phyloP scores from a whole-genome alignment of 1,284 basidiomycete genomes.

The Grifola frondosa region DNA sequence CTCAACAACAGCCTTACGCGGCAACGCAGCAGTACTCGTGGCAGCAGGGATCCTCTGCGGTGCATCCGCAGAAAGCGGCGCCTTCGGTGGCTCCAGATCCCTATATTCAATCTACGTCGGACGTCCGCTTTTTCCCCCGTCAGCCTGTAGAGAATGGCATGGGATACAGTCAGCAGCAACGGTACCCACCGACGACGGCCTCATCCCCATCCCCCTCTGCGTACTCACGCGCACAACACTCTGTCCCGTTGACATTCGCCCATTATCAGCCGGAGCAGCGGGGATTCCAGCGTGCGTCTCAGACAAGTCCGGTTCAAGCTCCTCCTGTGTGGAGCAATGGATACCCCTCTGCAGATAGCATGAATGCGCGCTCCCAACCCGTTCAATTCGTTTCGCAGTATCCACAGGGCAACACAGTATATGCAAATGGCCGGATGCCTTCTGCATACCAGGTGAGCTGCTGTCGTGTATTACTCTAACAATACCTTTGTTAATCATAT shows the following conservation, averaged over 20 bases:
- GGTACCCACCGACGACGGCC: conserved; percentile 10
- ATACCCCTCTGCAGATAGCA: conserved; percentile 12
- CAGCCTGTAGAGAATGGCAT: conserved; percentile 17
- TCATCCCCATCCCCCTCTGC: conserved; percentile 19
- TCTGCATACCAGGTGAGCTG: conserved; percentile 19
- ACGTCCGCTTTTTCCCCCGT: conserved; percentile 17
- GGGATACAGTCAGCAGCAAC: conserved; percentile 18
- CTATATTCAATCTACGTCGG: conserved; percentile 15
- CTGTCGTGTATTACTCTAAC: background rate
- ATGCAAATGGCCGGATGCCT: conserved; percentile 12
- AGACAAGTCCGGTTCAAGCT: conserved; percentile 4
- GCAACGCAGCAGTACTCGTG: conserved; percentile 14
- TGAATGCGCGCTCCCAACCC: conserved; percentile 12
- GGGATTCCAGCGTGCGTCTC: conserved; percentile 11
- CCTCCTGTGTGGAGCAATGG: conserved; percentile 12
- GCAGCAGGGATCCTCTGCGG: conserved; percentile 9
- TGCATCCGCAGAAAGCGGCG: conserved; percentile 15
- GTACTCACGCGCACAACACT: no score
- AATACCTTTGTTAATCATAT: no score
- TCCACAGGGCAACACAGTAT: conserved; percentile 10
- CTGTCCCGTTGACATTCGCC: conserved; percentile 18
- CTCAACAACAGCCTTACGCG: conserved; percentile 9
- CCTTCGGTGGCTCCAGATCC: conserved; percentile 8
- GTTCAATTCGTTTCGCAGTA: conserved; percentile 18
- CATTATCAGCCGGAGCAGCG: conserved; percentile 25